phyloP scores from a whole-genome alignment of 2,329 filamentous ascomycete species.

The Fusarium piperis region DNA sequence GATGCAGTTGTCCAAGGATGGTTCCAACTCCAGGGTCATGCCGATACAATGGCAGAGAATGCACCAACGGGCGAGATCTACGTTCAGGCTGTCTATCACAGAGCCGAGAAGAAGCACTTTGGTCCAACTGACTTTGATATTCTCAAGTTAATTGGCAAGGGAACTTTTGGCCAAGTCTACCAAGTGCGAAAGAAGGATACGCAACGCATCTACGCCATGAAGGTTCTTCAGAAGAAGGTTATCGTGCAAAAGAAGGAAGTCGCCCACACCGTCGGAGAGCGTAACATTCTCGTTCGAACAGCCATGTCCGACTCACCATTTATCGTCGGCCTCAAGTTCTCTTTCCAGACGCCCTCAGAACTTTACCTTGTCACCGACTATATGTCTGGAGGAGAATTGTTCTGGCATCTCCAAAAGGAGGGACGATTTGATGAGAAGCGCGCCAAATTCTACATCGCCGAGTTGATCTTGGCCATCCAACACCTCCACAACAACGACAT shows the following conservation, averaged over 20 bases:
- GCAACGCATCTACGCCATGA: constrained; percentile 97
- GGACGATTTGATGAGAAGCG: constrained; percentile 93
- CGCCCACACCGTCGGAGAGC: constrained; percentile 93
- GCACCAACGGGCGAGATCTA: constrained; percentile 88
- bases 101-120: constrained; percentile 88
- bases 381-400: constrained; percentile 98
- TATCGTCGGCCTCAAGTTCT: constrained; percentile 98
- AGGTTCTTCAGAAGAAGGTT: constrained; percentile 98
- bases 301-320: constrained; percentile 96
- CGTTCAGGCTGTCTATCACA: constrained; percentile 86
- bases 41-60: constrained; percentile 75
- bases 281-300: constrained; percentile 96
- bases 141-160: constrained; percentile 94
- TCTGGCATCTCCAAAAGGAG: constrained; percentile 98
- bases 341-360: constrained; percentile 96
- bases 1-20: constrained; percentile 82
- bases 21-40: constrained; percentile 82
- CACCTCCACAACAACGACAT: constrained; percentile 98
- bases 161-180: constrained; percentile 98
- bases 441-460: constrained; percentile 98
- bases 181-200: constrained; percentile 98
- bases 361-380: constrained; percentile 99
- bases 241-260: constrained; percentile 99
- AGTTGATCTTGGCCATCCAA: constrained; percentile 93
- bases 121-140: constrained; percentile 97